Base-by-base conservation (phyloP, 2,329 filamentous ascomycete genomes). In the Stachybotrys echinatus region DNA sequence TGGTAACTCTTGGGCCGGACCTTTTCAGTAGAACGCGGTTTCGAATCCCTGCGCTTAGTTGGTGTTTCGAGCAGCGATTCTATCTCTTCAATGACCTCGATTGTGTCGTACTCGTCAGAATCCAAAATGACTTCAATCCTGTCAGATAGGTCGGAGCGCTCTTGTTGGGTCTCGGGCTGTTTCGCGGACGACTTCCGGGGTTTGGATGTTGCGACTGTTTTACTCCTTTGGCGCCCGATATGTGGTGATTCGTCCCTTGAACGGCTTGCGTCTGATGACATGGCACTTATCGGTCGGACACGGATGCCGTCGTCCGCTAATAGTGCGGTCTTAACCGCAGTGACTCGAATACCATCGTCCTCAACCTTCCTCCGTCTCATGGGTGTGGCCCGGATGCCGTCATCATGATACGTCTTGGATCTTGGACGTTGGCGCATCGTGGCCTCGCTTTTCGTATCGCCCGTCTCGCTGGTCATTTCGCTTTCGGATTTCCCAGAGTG, bases 51-150 rank as follows among this genome's bases (percentile, higher is more conserved):
- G 38, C 60, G 54, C 56, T 66, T 73, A 19, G 68, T 71, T 12
- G 75, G 72, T 5, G 70, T 73, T 27, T 64, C 61, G 5, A 62
- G 55, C n/a, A 67, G 57, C 2, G 70, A 66, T 18, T 69, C 67
- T 1, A 60, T 45, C 6, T 75, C 66, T 51, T 74, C 68, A 17
- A 62, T 56, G 5, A 65, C 63, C 44, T 65, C 61, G 18, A 63
- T 61, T 12, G 56, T 58, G 8, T 59, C 59, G n/a, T 58, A 53
- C 10, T 48, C 50, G 37, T 50, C 48, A 44, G 45, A 42, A 6
- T 38, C 48, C 12, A 37, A 23, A 10, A 42, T 51, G 20, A 48
- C 51, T 21, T 48, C 49, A 6, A 31, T 18, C 19, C 6, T 17
- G 2, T 23, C 27, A 18, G 59, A 60, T 17, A 60, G 19, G 12